phyloP scores from a whole-genome alignment of 2,329 filamentous ascomycete genomes.

The Aphanocladium album region DNA sequence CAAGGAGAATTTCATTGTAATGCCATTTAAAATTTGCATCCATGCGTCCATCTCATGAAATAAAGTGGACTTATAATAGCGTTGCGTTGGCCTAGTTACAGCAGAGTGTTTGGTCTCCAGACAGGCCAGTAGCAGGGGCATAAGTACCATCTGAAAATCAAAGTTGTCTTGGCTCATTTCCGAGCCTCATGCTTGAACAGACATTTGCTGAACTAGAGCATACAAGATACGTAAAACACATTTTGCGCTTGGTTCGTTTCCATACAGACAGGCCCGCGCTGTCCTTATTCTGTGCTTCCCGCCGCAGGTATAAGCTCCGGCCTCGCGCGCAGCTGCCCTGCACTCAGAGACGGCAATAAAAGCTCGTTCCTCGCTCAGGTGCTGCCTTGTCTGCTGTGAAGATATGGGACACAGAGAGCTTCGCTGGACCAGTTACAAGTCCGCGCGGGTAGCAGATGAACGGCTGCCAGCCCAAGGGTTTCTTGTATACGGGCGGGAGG shows the following conservation, averaged over 20 bases:
- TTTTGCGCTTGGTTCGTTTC: background rate
- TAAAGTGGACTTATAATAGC: background rate
- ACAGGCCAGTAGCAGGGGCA: background rate
- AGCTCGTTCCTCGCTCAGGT: background rate
- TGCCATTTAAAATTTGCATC: background rate
- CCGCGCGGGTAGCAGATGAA: background rate
- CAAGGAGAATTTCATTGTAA: background rate
- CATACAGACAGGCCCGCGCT: background rate
- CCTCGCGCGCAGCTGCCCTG: background rate
- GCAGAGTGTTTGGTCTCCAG: background rate
- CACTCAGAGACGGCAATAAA: background rate
- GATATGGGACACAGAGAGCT: background rate
- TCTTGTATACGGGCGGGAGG: background rate
- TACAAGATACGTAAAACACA: background rate
- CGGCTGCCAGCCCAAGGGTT: background rate
- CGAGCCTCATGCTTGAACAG: background rate
- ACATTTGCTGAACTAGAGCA: background rate
- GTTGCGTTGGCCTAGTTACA: background rate
- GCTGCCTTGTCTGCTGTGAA: background rate
- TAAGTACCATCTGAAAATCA: background rate
- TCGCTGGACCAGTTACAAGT: background rate
- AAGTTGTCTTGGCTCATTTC: background rate
- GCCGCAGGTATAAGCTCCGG: background rate
- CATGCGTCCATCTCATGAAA: background rate
- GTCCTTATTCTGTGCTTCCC: background rate